Base-by-base conservation (phyloP, 305 asterid genomes). In the Rubia tinctorum region DNA sequence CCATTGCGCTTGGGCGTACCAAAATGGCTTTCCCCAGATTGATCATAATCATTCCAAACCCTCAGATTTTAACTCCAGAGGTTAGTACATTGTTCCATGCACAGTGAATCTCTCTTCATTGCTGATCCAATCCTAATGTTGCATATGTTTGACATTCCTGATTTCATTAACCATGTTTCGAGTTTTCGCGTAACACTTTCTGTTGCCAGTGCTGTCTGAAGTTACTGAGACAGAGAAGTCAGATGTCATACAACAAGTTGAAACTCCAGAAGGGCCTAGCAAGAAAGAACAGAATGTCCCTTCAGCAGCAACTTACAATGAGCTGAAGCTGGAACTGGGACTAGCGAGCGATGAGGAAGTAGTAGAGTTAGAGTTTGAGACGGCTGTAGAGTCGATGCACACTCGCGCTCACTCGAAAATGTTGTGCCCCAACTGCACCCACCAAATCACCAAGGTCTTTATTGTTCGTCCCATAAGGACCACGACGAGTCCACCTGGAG, bases 361-460 rank as follows among this genome's bases (percentile, higher is more conserved):
- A 0, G 72, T 88, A 0, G 97, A 88, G 76, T 45, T 90, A 75
- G 93, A 90, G 68, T 90, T 90, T 22, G 88, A 85, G 73, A 77
- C 79, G 60, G 87, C 90, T 3, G 78, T 77, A 0, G 83, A 84
- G 64, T 88, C 79, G 71, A 68, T 82, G 27, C 91, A 88, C 8
- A 86, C 85, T 22, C 95, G 84, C 22, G 43, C 37, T 20, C 76
- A 25, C 30, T 77, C 71, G 77, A 71, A 84, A 49, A 81, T 87
- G 62, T 76, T 78, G 37, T 88, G 97, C 40, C 97, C 97, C 3
- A 86, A 88, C 2, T 90, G 97, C 30, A 86, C 44, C 4, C 75
- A 44, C 6, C 85, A 73, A 40, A 85, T 90, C 7, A 86, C 95
- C 0, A 90, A 80, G 78, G 95, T 73, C 91, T 91, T 39, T 86